Evolutionary conservation across 2,329 filamentous ascomycete genomes (phyloP).

Genomic region (Lachnellula hyalina): DNA sequence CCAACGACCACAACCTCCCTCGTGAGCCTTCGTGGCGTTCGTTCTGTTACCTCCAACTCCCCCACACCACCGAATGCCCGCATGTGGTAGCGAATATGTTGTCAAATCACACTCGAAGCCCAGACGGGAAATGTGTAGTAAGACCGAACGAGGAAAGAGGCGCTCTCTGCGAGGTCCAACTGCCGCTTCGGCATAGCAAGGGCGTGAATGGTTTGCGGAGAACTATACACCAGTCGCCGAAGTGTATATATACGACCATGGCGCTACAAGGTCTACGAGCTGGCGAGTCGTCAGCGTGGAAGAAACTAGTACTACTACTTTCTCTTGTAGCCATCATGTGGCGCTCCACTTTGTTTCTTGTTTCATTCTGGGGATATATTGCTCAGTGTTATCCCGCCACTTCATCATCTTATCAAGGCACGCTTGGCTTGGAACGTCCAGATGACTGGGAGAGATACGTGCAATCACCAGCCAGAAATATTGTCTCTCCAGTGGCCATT

Average conservation of each 20-base stretch:
- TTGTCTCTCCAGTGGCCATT: slow-evolving; percentile 32
- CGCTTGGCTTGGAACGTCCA: not conserved
- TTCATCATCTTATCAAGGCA: not conserved
- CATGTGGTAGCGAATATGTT: not conserved
- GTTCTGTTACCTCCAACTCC: not conserved
- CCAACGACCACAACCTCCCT: not conserved
- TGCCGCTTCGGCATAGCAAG: not conserved
- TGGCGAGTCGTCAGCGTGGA: not conserved
- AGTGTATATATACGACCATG: slow-evolving; percentile 2
- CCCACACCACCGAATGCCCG: not conserved
- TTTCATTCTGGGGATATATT: slow-evolving; percentile 1
- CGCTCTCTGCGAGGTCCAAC: slow-evolving; percentile 2
- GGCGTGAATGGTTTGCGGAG: not conserved
- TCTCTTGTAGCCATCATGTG: slow-evolving; percentile 3
- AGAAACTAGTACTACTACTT: not conserved
- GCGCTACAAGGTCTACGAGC: not conserved
- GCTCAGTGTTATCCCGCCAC: slow-evolving; percentile 1
- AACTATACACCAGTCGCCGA: not conserved
- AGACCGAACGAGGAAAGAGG: not conserved
- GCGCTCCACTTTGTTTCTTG: not conserved
- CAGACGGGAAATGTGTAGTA: slow-evolving; percentile 1
- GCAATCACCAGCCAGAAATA: slow-evolving; percentile 32
- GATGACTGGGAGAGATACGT: slow-evolving; percentile 37
- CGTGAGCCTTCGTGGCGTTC: not conserved
- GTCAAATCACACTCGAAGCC: not conserved